A percentile compares a stretch with the other conserved stretches of the same genome.
Conservation (phyloP, 2,329 filamentous ascomycete genomes). For the Colletotrichum orchidophilum region DNA sequence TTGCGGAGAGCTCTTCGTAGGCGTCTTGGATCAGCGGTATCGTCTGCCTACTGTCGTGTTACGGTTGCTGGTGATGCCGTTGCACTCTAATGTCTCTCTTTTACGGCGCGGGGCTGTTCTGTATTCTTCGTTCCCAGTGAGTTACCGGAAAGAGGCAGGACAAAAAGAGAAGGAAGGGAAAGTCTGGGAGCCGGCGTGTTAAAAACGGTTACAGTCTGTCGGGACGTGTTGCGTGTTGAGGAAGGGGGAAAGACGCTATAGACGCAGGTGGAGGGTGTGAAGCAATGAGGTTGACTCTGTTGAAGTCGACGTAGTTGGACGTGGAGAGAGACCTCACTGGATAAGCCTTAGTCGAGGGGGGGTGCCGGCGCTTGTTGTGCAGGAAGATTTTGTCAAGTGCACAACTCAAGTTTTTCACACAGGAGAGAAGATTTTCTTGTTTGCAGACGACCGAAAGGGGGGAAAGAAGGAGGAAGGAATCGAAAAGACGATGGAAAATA, state of each 20-base stretch:
- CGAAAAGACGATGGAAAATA: slow-evolving; percentile 36
- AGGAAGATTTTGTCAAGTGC: slow-evolving; percentile 36
- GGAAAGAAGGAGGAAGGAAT: slow-evolving; percentile 34
- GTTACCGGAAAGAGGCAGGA: slow-evolving; percentile 22
- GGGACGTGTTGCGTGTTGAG: slow-evolving; percentile 19
- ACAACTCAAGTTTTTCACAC: slow-evolving; percentile 4
- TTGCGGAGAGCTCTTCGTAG: slow-evolving; percentile 22
- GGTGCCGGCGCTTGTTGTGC: slow-evolving; percentile 49
- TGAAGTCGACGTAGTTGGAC: slow-evolving; percentile 31
- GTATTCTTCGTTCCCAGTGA: neutral
- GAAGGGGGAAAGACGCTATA: slow-evolving; percentile 37
- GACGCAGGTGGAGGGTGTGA: slow-evolving; percentile 41
- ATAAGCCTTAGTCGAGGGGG: slow-evolving; percentile 27
- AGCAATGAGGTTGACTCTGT: slow-evolving; percentile 21
- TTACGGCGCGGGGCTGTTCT: slow-evolving; percentile 11
- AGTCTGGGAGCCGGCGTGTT: slow-evolving; percentile 26
- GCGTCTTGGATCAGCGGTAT: slow-evolving; percentile 12
- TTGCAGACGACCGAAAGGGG: slow-evolving; percentile 26
- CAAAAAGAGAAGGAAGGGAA: slow-evolving; percentile 14
- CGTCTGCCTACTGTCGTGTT: slow-evolving; percentile 16
- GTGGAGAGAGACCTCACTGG: slow-evolving; percentile 31
- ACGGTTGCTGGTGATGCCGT: slow-evolving; percentile 25
- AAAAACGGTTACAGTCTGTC: slow-evolving; percentile 32
- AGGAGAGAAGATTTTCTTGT: slow-evolving; percentile 1
- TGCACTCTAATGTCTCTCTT: slow-evolving; percentile 17